Percentiles rank a stretch among this genome's conserved stretches.
phyloP scores from a whole-genome alignment of 345 rosid species.

The Eucalyptus microcorys region DNA sequence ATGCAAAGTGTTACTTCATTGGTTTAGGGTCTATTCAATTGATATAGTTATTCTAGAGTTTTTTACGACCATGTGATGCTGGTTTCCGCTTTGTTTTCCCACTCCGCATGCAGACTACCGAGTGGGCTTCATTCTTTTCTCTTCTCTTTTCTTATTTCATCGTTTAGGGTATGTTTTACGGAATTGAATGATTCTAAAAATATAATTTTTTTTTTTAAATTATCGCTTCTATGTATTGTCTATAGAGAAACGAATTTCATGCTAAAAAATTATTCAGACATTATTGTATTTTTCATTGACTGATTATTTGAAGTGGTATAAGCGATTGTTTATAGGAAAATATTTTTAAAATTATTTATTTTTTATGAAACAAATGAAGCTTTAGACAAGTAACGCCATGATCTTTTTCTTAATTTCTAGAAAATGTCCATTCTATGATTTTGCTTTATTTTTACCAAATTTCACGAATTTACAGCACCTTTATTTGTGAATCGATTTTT shows the following conservation, averaged over 20 bases:
- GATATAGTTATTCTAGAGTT: not conserved
- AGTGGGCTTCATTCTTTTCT: not conserved
- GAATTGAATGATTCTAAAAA: too few relatives aligned
- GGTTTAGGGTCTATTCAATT: not conserved
- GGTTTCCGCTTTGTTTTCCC: not conserved
- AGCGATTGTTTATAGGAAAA: fast-evolving
- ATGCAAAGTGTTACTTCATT: not conserved
- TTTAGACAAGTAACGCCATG: not conserved
- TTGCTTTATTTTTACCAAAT: not conserved
- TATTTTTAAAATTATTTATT: too few relatives aligned
- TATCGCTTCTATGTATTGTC: fast-evolving
- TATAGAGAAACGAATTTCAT: too few relatives aligned
- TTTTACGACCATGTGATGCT: not conserved
- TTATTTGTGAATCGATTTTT: not conserved
- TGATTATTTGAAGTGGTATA: too few relatives aligned
- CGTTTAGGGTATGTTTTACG: not conserved
- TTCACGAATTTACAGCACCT: fast-evolving
- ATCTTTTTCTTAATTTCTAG: not conserved
- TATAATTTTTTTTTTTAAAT: too few relatives aligned
- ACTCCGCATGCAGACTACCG: not conserved
- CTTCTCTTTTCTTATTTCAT: not conserved
- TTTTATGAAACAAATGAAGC: not conserved
- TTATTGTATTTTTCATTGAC: too few relatives aligned
- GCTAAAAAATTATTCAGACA: too few relatives aligned
- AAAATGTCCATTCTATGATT: not conserved